Evolutionary conservation across 495 filamentous ascomycete species (phyloP), one percentile per base, ranked within the genome.

Genomic region (Aspergillus egyptiacus): DNA sequence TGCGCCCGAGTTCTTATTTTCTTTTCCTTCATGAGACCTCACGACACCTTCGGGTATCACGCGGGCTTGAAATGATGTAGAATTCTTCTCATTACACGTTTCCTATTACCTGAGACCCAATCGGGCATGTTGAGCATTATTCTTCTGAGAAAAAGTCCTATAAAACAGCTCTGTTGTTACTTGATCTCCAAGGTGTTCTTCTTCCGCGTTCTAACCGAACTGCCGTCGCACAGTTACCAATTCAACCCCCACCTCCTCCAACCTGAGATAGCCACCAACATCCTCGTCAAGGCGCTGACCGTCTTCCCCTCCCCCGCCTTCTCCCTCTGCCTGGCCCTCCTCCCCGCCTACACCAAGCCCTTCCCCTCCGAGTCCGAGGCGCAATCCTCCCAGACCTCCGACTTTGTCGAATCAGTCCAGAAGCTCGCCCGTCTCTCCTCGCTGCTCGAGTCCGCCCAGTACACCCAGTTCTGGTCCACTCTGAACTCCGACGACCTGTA

Each of bases 171-270:
- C 51, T 49, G 5, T 18, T 15, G n/a, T n/a, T n/a, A n/a, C 9
- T 23, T 23, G 20, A 37, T 20, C 30, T 18, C 27, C 6, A 15
- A 27, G 2, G 5, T 14, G 27, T 31, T 1, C 18, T 3, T 5
- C 11, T 23, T 33, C 14, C 40, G 11, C 28, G 7, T 22, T 23
- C 31, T 53, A 41, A 50, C 49, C 31, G 10, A 14, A n/a, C n/a
- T 9, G n/a, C 15, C 14, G 11, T 13, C 33, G 5, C 10, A 48
- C 59, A 98, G 94, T 50, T 99, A 97, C 82, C 94, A 99, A 76
- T 96, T 99, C 79, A 99, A 99, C 80, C 91, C 93, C 17, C 90
- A 96, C 79, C 90, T 96, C 57, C 82, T 89, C 69, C 89, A 90
- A 68, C 85, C 95, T 59, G 94, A 99, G 72, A 88, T 87, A 59